Conservation (phyloP, 148 eudicot genomes). For the Camellia granthamiana region DNA sequence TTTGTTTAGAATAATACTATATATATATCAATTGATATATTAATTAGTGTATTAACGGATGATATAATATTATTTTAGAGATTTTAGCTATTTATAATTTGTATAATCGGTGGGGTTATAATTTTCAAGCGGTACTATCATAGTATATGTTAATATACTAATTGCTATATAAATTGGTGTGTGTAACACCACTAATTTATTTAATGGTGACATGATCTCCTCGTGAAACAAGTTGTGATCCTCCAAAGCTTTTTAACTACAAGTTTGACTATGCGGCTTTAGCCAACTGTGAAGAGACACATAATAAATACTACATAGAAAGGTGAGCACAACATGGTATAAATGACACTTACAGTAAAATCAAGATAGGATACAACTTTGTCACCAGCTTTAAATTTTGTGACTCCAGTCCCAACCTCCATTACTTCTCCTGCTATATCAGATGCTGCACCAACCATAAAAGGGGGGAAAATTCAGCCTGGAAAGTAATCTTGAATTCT, state of each 20-base stretch:
- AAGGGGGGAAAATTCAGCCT: conserved; percentile 12
- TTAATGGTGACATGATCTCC: too few species aligned
- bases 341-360: conserved; percentile 33
- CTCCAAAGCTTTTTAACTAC: neutral
- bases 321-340: neutral
- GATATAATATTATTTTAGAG: too few species aligned
- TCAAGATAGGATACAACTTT: conserved; percentile 57
- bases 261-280: neutral
- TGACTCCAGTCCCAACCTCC: conserved; percentile 59
- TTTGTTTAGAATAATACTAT: too few species aligned
- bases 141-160: too few species aligned
- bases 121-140: too few species aligned
- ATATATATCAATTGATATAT: too few species aligned
- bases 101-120: too few species aligned
- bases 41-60: too few species aligned
- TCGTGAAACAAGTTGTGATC: neutral
- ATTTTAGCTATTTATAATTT: too few species aligned
- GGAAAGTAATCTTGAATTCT: neutral
- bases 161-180: too few species aligned
- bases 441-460: conserved; percentile 37
- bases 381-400: conserved; percentile 65
- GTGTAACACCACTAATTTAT: too few species aligned
- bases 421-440: conserved; percentile 88
- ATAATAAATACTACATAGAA: neutral
- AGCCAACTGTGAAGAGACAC: neutral